These are phyloP conservation scores for Daldinia grandis DNA, from an alignment of 495 filamentous ascomycete species.

Conservation along the genomic window DNA sequence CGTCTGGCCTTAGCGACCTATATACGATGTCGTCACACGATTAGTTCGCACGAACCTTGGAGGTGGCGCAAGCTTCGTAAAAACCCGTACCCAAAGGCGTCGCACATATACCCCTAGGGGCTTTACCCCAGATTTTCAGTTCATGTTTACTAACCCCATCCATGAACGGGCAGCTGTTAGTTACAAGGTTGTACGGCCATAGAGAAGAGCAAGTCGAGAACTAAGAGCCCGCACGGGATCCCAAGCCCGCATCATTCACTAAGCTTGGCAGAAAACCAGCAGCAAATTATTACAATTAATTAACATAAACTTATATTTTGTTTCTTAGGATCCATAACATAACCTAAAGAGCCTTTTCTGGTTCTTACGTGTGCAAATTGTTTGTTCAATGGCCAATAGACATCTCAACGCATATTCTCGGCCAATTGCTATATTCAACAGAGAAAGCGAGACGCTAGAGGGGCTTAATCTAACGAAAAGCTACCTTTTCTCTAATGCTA, in stretches of 20 bases:
- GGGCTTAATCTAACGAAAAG: not conserved
- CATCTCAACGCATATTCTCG: conserved; percentile 6
- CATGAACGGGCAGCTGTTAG: conserved; percentile 7
- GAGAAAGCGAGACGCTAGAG: not conserved
- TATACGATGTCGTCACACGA: conserved; percentile 26
- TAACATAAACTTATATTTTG: conserved; percentile 20
- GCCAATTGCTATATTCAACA: not conserved
- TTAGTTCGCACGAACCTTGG: conserved; percentile 21
- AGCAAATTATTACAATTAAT: conserved; percentile 6
- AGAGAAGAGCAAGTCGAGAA: not conserved
- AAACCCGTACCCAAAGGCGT: conserved; percentile 40
- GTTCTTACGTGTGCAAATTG: not conserved
- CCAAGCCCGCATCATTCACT: not conserved
- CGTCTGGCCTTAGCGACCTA: not conserved
- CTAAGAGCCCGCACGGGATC: not conserved
- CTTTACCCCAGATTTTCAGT: conserved; percentile 40
- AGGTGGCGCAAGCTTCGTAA: conserved; percentile 31
- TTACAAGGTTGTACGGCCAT: conserved; percentile 12
- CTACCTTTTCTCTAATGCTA: not conserved
- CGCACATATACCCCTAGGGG: conserved; percentile 29
- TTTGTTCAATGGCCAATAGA: not conserved
- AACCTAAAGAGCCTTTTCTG: conserved; percentile 10
- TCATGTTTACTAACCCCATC: conserved; percentile 6
- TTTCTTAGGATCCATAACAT: conserved; percentile 27
- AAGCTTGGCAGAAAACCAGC: conserved; percentile 21